Evolutionary conservation across 768 basidiomycete species (phyloP).

Genomic region (Podaxis sp.): DNA sequence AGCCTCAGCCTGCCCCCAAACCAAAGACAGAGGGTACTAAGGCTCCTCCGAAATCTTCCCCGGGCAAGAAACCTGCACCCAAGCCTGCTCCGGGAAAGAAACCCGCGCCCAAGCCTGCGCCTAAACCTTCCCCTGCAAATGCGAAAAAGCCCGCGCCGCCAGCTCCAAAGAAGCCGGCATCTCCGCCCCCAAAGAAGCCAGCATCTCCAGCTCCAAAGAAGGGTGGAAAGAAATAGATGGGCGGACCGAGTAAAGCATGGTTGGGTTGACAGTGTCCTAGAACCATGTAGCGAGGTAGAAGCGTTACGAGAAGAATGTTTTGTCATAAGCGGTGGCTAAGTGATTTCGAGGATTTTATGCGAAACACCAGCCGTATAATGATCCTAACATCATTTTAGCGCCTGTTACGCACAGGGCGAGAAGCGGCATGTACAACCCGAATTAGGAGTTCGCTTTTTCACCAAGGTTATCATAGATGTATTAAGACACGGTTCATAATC

Average conservation of each 20-base stretch:
- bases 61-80: background rate
- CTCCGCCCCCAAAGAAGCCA: background rate
- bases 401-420: no score
- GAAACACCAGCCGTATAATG: no score
- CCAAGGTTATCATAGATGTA: no score
- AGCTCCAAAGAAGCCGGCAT: background rate
- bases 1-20: background rate
- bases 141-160: conserved; percentile 24
- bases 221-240: background rate
- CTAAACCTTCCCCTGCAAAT: background rate
- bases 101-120: background rate
- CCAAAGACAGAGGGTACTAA: background rate
- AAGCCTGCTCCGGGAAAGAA: background rate
- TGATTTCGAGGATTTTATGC: background rate
- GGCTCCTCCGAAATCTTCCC: background rate
- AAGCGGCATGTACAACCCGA: no score
- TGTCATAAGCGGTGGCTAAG: no score
- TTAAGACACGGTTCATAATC: no score
- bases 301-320: background rate
- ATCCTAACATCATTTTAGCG: no score
- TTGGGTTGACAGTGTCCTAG: no score
- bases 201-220: background rate
- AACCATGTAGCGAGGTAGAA: background rate
- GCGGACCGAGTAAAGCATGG: no score
- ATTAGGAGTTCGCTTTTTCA: no score